Base-by-base conservation (phyloP, 2,329 filamentous ascomycete species). In the Colletotrichum abscissum region DNA sequence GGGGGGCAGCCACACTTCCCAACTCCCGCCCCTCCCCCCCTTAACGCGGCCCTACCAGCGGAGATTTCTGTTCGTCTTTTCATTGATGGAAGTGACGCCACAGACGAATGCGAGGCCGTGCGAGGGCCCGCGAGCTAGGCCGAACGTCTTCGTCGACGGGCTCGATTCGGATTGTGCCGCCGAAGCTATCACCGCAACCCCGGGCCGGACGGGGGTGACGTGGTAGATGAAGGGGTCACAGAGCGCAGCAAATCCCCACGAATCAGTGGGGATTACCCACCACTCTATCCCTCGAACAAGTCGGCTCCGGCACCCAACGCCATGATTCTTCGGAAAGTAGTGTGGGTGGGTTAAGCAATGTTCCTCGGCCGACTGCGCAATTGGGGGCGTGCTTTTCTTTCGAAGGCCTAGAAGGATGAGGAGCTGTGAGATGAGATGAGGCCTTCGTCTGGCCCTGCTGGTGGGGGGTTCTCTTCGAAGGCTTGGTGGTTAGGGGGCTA, bases 171-270 rank as follows among this genome's bases (percentile, higher is more conserved):
- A 16, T 46, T 24, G 38, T 63, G 58, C 54, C 52, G 64, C 69
- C 64, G 69, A 60, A 60, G 66, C 54, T 49, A 62, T 73, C 66
- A 38, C 42, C 26, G 57, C 19, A 46, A 65, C 60, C 60, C 60
- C 55, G 54, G 66, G 60, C 26, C 46, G n/a, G 42, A 64, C 33
- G 55, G 59, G 62, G 46, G 35, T 52, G 5, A 30, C 28, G 33
- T 60, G 59, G 26, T 64, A 73, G 67, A 73, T 73, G 66, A 73
- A 73, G 60, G 69, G 70, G 70, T 65, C 11, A 38, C 54, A 38
- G 55, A 64, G 55, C 35, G 60, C 70, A 60, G 63, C 56, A 65
- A 49, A 65, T 33, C 55, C 70, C 70, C 70, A 73, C 60, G 70
- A 69, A 72, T 69, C 66, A 69, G 66, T 60, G 66, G 66, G 49